These are phyloP conservation scores for Podospora conica DNA, from an alignment of 495 filamentous ascomycete genomes.

Conservation along the genomic window DNA sequence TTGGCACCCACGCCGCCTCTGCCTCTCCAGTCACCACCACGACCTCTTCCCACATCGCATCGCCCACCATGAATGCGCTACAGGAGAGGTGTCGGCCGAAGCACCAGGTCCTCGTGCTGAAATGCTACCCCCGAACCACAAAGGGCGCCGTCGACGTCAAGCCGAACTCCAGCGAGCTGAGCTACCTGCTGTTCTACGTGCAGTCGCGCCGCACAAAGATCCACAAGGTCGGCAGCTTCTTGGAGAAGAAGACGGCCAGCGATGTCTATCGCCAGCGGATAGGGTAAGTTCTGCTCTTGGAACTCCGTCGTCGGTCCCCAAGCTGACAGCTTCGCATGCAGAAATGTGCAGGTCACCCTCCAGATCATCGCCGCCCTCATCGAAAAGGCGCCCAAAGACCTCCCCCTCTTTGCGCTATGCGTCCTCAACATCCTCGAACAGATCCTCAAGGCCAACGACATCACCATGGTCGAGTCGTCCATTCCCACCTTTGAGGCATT, in stretches of 20 bases:
- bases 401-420: conserved; percentile 76
- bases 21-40: neutral
- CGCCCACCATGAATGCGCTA: conserved; percentile 48
- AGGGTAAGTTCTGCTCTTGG: conserved; percentile 56
- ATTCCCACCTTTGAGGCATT: conserved; percentile 77
- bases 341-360: conserved; percentile 88
- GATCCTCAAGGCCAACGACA: conserved; percentile 71
- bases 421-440: conserved; percentile 72
- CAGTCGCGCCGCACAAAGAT: conserved; percentile 89
- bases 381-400: conserved; percentile 83
- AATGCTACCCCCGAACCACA: conserved; percentile 85
- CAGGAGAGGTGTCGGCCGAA: conserved; percentile 68
- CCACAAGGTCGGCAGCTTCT: conserved; percentile 83
- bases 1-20: neutral
- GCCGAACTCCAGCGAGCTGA: conserved; percentile 89
- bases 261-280: conserved; percentile 78
- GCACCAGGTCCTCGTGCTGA: conserved; percentile 86
- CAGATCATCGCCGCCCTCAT: conserved; percentile 83
- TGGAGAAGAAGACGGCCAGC: conserved; percentile 81
- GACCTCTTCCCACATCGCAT: neutral
- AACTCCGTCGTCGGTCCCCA: neutral
- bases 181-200: conserved; percentile 91
- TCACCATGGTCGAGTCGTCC: conserved; percentile 84
- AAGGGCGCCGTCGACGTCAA: conserved; percentile 86
- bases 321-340: conserved; percentile 27